phyloP scores from a whole-genome alignment of 176 grass and related monocot species.

The Cocos nucifera region DNA sequence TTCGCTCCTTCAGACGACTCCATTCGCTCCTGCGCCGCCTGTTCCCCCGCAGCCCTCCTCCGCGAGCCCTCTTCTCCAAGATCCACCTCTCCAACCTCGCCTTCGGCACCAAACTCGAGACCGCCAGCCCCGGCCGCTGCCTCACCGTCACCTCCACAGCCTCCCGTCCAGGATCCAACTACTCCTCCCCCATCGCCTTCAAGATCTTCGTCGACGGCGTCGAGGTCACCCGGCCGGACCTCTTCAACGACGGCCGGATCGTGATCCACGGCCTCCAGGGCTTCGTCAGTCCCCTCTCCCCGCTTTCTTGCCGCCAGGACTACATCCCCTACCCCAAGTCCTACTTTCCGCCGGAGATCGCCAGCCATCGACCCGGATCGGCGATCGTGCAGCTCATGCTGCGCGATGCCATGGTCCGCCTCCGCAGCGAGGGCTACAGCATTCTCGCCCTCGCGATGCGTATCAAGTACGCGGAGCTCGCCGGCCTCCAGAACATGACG shows the following conservation, averaged over 20 bases:
- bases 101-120: slow-evolving; percentile 32
- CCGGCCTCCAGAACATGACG: slow-evolving; percentile 45
- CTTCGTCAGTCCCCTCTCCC: slow-evolving; percentile 46
- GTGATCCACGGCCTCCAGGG: slow-evolving; percentile 54
- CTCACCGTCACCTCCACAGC: slow-evolving; percentile 31
- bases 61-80: slow-evolving; percentile 49
- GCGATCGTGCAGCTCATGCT: slow-evolving; percentile 51
- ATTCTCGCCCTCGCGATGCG: slow-evolving; percentile 60
- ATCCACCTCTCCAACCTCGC: slow-evolving; percentile 29
- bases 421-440: slow-evolving; percentile 44
- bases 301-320: slow-evolving; percentile 33
- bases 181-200: slow-evolving; percentile 2
- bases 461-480: slow-evolving; percentile 63
- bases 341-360: slow-evolving; percentile 16
- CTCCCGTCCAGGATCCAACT: too few relatives aligned
- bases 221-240: slow-evolving; percentile 49
- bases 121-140: slow-evolving; percentile 46
- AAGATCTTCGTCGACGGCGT: slow-evolving; percentile 56
- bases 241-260: slow-evolving; percentile 64
- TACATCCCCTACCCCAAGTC: slow-evolving; percentile 9
- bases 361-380: slow-evolving; percentile 1
- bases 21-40: slow-evolving; percentile 37
- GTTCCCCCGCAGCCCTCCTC: slow-evolving; percentile 39
- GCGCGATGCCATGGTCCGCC: slow-evolving; percentile 55
- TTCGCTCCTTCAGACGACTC: slow-evolving; percentile 45